Evolutionary conservation across 2,329 filamentous ascomycete species (phyloP).

Genomic region (Alternaria hordeiaustralica): DNA sequence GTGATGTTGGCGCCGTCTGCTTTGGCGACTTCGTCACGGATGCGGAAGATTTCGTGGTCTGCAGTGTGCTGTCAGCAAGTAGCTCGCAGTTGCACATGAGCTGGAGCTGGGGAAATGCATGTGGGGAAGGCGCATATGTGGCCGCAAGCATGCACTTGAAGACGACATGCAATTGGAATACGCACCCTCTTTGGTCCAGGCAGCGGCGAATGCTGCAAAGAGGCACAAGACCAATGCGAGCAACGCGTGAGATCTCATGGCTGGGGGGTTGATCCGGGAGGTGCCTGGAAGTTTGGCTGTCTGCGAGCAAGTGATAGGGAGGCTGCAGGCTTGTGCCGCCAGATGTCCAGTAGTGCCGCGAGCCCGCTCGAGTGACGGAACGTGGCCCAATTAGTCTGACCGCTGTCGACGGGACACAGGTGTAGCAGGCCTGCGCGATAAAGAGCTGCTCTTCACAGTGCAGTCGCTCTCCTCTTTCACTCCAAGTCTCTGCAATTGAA

Average conservation of each 20-base stretch:
- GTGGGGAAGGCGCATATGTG: conserved; percentile 17
- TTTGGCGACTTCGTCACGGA: conserved; percentile 82
- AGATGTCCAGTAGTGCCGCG: conserved; percentile 25
- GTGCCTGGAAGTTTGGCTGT: conserved; percentile 16
- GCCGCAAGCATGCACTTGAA: conserved; percentile 8
- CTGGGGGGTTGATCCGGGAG: conserved; percentile 30
- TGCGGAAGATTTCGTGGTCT: conserved; percentile 98
- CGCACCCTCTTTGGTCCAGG: conserved; percentile 87
- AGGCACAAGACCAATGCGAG: conserved; percentile 73
- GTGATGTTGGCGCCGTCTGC: conserved; percentile 79
- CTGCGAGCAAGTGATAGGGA: conserved; percentile 31
- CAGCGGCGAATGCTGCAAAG: conserved; percentile 72
- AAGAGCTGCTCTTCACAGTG: conserved; percentile 4
- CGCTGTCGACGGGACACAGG: conserved; percentile 9
- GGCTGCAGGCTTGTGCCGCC: conserved; percentile 39
- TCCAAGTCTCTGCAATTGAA: neutral
- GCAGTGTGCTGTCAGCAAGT: conserved; percentile 28
- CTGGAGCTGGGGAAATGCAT: conserved; percentile 21
- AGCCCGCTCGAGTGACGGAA: conserved; percentile 27
- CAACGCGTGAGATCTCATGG: conserved; percentile 72
- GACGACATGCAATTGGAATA: conserved; percentile 13
- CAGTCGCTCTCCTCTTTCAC: neutral
- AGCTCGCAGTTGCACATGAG: conserved; percentile 13
- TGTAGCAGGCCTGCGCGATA: conserved; percentile 10
- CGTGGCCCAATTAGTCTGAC: conserved; percentile 33